These are phyloP conservation scores for Flaveria floridana DNA, from an alignment of 140 eudicot genomes.

Conservation along the genomic window DNA sequence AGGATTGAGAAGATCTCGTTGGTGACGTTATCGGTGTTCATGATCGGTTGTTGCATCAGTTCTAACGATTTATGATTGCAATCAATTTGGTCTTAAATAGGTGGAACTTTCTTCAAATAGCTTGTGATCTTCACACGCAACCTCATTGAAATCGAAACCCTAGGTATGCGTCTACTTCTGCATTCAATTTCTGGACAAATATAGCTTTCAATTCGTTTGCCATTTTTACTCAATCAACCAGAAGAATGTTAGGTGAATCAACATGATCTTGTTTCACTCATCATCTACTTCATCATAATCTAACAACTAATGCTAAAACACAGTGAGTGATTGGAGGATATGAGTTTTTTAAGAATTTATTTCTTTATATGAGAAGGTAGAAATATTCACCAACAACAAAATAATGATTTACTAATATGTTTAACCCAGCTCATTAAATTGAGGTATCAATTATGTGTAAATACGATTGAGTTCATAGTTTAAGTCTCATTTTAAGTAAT, in stretches of 20 bases:
- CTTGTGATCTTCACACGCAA: conserved; percentile 21
- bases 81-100: conserved; percentile 24
- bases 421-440: too few relatives aligned
- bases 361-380: too few relatives aligned
- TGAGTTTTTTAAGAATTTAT: too few relatives aligned
- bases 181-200: conserved; percentile 36
- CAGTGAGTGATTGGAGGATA: too few relatives aligned
- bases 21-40: conserved; percentile 77
- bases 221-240: conserved; percentile 28
- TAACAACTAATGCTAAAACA: background rate
- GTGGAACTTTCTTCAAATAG: background rate
- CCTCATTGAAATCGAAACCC: conserved; percentile 18
- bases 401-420: too few relatives aligned
- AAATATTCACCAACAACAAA: too few relatives aligned
- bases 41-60: conserved; percentile 63
- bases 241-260: conserved; percentile 28
- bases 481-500: too few relatives aligned
- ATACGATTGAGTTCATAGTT: too few relatives aligned
- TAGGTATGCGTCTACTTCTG: conserved; percentile 25
- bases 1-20: conserved; percentile 87
- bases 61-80: conserved; percentile 22
- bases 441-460: too few relatives aligned
- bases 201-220: conserved; percentile 36
- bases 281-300: conserved; percentile 13
- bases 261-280: conserved; percentile 8